Evolutionary conservation across 2,329 filamentous ascomycete species (phyloP).

Genomic region (Botrytis elliptica): DNA sequence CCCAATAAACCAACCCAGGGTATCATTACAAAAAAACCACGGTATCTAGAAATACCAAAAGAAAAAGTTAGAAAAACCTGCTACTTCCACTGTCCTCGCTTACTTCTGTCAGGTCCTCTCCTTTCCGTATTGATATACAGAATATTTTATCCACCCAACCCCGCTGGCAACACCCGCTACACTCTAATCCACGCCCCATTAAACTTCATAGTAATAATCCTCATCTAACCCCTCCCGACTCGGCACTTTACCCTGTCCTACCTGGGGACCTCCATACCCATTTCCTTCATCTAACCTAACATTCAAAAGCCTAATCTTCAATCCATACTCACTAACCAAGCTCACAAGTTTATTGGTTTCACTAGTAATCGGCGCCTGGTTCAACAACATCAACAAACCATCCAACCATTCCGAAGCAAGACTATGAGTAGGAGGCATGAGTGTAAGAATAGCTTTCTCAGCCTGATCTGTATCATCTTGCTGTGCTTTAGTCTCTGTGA

Average conservation of each 20-base stretch:
- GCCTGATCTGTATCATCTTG: slow-evolving; percentile 43
- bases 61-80: not conserved
- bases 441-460: slow-evolving; percentile 76
- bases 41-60: not conserved
- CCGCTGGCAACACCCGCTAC: not conserved
- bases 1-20: slow-evolving; percentile 10
- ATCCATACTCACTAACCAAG: slow-evolving; percentile 82
- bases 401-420: slow-evolving; percentile 96
- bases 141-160: not conserved
- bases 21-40: slow-evolving; percentile 16
- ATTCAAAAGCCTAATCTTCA: slow-evolving; percentile 91
- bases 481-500: slow-evolving; percentile 35
- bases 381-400: slow-evolving; percentile 88
- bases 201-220: slow-evolving; percentile 78
- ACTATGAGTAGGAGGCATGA: slow-evolving; percentile 77
- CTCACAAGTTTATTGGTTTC: slow-evolving; percentile 90
- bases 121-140: not conserved
- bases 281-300: slow-evolving; percentile 79
- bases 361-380: slow-evolving; percentile 93
- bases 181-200: not conserved
- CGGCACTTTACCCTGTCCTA: slow-evolving; percentile 66
- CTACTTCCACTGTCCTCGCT: not conserved
- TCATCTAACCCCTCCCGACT: slow-evolving; percentile 83
- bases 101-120: not conserved
- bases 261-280: slow-evolving; percentile 62